Evolutionary conservation across 2,329 filamentous ascomycete species (phyloP).

Genomic region (Lasiodiplodia sp.): DNA sequence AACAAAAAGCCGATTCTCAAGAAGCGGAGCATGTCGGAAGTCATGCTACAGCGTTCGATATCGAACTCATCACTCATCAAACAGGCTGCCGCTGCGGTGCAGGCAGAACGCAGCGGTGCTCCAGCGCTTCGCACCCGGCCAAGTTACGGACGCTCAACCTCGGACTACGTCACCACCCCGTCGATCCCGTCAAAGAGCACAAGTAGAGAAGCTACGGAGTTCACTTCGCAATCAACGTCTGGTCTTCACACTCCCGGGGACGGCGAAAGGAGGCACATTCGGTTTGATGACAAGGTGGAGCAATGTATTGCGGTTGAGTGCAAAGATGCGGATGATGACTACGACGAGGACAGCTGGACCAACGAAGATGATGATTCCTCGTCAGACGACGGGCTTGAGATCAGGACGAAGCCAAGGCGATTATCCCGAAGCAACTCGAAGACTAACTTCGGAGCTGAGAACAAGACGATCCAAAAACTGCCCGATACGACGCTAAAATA

Average conservation of each 20-base stretch:
- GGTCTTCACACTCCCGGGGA: conserved; percentile 69
- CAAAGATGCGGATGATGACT: conserved; percentile 75
- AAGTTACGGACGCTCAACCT: conserved; percentile 67
- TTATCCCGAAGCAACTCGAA: conserved; percentile 63
- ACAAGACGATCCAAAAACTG: conserved; percentile 86
- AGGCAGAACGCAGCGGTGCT: conserved; percentile 66
- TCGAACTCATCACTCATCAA: conserved; percentile 89
- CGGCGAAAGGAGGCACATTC: conserved; percentile 81
- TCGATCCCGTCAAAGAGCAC: conserved; percentile 68
- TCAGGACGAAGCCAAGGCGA: conserved; percentile 75
- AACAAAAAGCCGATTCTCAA: conserved; percentile 93
- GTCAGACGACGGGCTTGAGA: conserved; percentile 78
- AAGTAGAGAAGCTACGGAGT: conserved; percentile 69
- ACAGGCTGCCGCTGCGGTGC: conserved; percentile 84
- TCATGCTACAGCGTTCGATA: conserved; percentile 88
- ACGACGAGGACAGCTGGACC: conserved; percentile 60
- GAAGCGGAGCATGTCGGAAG: conserved; percentile 94
- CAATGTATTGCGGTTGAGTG: conserved; percentile 94
- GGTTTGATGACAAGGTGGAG: conserved; percentile 94
- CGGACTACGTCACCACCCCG: conserved; percentile 68
- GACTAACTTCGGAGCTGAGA: conserved; percentile 64
- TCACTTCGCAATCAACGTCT: conserved; percentile 74
- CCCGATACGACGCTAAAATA: conserved; percentile 90
- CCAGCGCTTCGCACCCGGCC: conserved; percentile 47
- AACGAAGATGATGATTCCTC: conserved; percentile 60